A percentile compares a stretch with the other conserved stretches of the same genome.
phyloP scores from a whole-genome alignment of 192 early-diverging fungal genomes.

The Lobosporangium transversale region DNA sequence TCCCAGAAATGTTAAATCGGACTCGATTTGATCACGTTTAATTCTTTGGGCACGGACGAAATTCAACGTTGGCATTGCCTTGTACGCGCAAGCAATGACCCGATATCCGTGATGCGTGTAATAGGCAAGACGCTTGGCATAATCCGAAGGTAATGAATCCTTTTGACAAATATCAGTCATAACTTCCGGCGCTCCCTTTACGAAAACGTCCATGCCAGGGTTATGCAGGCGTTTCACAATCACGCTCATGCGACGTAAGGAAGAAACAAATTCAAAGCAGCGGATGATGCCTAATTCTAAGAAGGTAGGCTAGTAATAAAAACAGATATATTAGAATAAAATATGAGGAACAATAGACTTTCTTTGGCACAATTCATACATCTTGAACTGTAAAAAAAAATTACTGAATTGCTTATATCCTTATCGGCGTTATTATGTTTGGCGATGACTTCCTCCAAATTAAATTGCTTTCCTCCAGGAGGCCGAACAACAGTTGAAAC shows the following conservation, averaged over 20 bases:
- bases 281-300: slow-evolving; percentile 84
- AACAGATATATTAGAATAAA: too few species aligned
- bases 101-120: slow-evolving; percentile 98
- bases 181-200: slow-evolving; percentile 98
- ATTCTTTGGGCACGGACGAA: slow-evolving; percentile 83
- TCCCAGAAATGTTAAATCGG: slow-evolving; percentile 87
- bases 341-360: too few species aligned
- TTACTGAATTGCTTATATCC: slow-evolving; percentile 20
- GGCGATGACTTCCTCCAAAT: slow-evolving; percentile 59
- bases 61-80: slow-evolving; percentile 71
- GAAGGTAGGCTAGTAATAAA: slow-evolving; percentile 37
- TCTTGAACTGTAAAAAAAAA: too few species aligned
- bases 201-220: slow-evolving; percentile 82
- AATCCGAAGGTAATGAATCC: slow-evolving; percentile 87
- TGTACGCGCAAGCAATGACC: slow-evolving; percentile 93
- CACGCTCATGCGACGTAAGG: slow-evolving; percentile 92
- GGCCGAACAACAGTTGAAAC: slow-evolving; percentile 91
- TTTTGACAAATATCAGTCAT: slow-evolving; percentile 88
- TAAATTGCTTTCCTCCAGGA: slow-evolving; percentile 72
- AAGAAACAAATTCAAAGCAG: slow-evolving; percentile 93
- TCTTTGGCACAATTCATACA: too few species aligned
- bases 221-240: slow-evolving; percentile 79
- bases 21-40: slow-evolving; percentile 87
- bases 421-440: slow-evolving; percentile 18
- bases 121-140: slow-evolving; percentile 77